phyloP scores from a whole-genome alignment of 441 rosid genomes.

The Populus hybrid region DNA sequence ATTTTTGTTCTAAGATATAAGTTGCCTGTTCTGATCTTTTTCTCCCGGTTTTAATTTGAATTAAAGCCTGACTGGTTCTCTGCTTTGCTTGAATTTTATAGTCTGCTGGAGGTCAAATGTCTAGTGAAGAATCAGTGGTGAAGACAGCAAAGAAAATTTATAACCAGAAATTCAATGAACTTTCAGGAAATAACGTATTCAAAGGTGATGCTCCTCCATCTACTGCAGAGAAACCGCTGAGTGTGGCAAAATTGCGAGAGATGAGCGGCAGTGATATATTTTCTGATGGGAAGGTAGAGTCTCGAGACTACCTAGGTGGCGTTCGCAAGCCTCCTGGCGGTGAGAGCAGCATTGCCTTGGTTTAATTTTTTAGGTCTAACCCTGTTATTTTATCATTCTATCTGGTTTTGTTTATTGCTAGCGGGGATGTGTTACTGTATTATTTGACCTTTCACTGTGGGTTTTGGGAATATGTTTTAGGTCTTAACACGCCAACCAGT shows the following conservation, averaged over 20 bases:
- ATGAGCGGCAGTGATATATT: slow-evolving; percentile 87
- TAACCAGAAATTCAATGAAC: slow-evolving; percentile 70
- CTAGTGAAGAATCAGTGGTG: slow-evolving; percentile 40
- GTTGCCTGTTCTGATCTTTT: neutral
- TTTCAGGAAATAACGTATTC: slow-evolving; percentile 85
- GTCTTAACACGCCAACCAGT: slow-evolving; percentile 34
- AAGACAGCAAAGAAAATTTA: slow-evolving; percentile 93
- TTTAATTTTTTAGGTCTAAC: slow-evolving; percentile 52
- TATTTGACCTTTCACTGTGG: slow-evolving; percentile 41
- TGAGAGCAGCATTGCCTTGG: slow-evolving; percentile 90
- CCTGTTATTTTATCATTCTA: slow-evolving; percentile 23
- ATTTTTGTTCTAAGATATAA: neutral
- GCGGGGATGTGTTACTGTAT: slow-evolving; percentile 40
- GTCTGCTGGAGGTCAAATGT: slow-evolving; percentile 47
- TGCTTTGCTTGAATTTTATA: slow-evolving; percentile 15
- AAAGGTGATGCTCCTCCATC: slow-evolving; percentile 61
- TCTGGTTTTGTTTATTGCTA: slow-evolving; percentile 33
- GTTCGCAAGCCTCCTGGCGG: slow-evolving; percentile 99
- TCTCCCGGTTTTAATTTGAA: neutral
- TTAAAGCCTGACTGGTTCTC: slow-evolving; percentile 7
- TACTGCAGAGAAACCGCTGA: slow-evolving; percentile 62
- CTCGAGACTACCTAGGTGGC: slow-evolving; percentile 85
- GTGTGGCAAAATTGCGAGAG: slow-evolving; percentile 74
- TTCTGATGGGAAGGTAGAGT: slow-evolving; percentile 84
- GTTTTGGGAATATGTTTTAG: slow-evolving; percentile 39